Base-by-base conservation (phyloP, 2,329 filamentous ascomycete genomes). In the Epichloe baconii region DNA sequence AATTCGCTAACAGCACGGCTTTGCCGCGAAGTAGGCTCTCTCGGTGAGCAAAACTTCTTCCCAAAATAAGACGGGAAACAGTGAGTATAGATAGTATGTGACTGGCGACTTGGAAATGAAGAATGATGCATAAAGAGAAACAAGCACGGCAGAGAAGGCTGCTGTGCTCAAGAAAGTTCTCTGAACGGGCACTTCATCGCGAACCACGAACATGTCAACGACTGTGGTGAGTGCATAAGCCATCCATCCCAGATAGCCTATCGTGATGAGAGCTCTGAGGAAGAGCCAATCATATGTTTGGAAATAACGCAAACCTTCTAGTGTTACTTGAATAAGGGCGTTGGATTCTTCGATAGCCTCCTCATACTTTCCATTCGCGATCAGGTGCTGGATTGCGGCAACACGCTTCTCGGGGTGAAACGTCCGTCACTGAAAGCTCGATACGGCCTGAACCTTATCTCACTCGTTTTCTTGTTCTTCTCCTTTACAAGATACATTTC, bases 221-320 rank as follows among this genome's bases (percentile, higher is more conserved):
- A 97, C 89, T 0, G 85, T 94, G 0, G 88, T 93, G 48, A 95
- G 72, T 2, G 90, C 88, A 66, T 90, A 98, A 1, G 86, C 85
- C 62, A 97, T 94, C 91, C 91, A 98, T 19, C 93, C 93, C 7
- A 97, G 71, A 62, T 97, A 98, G 17, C 93, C 93, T 12, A 86
- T 64, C 2, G 93, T 96, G 53, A 98, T 85, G 47, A 98, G 75
- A 2, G 88, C 85, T 54, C 93, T 79, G 37, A 98, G 71, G 68
- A 98, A 98, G 2, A 98, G 75, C 93, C 93, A 98, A 70, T 98
- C 93, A 61, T 98, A 98, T 0, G 90, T 98, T 67, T 98, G 93
- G 26, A 98, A 76, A 65, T 98, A 98, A 48, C 93, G 80, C 54
- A 98, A 72, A 7, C 93, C 93, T 54, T 88, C 79, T 1, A 98